Percentiles rank a stretch among this genome's conserved stretches.
These are phyloP conservation scores for Selenicereus undatus DNA, from an alignment of 148 eudicot genomes.

Conservation along the genomic window DNA sequence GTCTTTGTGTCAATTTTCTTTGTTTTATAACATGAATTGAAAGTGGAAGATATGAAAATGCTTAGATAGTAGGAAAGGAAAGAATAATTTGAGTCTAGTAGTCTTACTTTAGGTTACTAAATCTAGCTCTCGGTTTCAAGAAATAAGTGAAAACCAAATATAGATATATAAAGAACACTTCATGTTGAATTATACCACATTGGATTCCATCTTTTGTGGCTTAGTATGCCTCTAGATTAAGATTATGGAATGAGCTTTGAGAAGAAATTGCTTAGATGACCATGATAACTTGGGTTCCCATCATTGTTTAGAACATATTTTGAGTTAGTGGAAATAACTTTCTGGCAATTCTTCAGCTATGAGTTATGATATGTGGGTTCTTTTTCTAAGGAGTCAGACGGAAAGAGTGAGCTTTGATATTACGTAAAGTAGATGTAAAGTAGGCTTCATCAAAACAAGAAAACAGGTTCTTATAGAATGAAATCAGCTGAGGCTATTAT, in stretches of 20 bases:
- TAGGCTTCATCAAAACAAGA: background rate
- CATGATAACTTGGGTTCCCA: background rate
- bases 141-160: background rate
- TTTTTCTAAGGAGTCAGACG: background rate
- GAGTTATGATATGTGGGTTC: background rate
- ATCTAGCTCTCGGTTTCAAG: background rate
- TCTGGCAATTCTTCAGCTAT: background rate
- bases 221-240: background rate
- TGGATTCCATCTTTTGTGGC: background rate
- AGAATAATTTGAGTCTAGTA: background rate
- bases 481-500: background rate
- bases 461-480: background rate
- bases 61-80: background rate
- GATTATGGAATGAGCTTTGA: too few species aligned
- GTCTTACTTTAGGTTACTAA: background rate
- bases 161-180: background rate
- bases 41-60: background rate
- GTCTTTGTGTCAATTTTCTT: background rate
- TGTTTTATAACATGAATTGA: background rate
- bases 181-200: slow-evolving; percentile 1
- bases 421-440: too few species aligned
- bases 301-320: background rate
- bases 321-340: background rate
- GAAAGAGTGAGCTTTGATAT: background rate
- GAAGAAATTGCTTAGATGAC: background rate